Base-by-base conservation (phyloP, 1,284 basidiomycete species). In the Gymnopus androsaceus region DNA sequence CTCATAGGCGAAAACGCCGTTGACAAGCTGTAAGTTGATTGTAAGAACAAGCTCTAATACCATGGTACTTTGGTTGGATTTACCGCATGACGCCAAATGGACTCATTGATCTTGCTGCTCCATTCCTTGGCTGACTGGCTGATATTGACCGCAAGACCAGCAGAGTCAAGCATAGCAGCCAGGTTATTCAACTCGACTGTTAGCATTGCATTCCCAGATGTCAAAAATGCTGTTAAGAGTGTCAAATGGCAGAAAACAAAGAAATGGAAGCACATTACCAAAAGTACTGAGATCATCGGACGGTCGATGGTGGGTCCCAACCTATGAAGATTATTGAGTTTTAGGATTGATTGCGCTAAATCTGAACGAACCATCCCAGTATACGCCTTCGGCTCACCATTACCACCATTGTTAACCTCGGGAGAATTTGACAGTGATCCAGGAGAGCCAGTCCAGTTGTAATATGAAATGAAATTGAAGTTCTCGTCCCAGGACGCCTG, bases 161-260 rank as follows among this genome's bases (percentile, higher is more conserved):
- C 73, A 21, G 70, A 67, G 56, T 88, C 83, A 9, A 91, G 72
- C 28, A 90, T 75, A 28, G 76, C 72, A 0, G 83, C 86, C 25
- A 90, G 67, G 62, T 89, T 72, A 3, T 65, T 71, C 38, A 90
- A 70, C 64, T 91, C 88, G 15, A 90, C 87, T 58, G 84, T 86
- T 49, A 91, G 74, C 88, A 89, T 91, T 5, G 88, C 88, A 69
- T 91, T 91, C 8, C 87, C 88, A 5, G 88, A 83, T 0, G 82
- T 87, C 56, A 89, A 73, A 68, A 88, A 90, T 3, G 88, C n/a
- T n/a, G n/a, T n/a, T n/a, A n/a, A n/a, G n/a, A n/a, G n/a, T n/a
- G n/a, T n/a, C n/a, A n/a, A n/a, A n/a, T n/a, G n/a, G n/a, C n/a
- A n/a, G n/a, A n/a, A n/a, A n/a, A n/a, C n/a, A n/a, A n/a, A n/a